These are phyloP conservation scores for Salix caprea DNA, from an alignment of 345 rosid genomes.

Conservation along the genomic window DNA sequence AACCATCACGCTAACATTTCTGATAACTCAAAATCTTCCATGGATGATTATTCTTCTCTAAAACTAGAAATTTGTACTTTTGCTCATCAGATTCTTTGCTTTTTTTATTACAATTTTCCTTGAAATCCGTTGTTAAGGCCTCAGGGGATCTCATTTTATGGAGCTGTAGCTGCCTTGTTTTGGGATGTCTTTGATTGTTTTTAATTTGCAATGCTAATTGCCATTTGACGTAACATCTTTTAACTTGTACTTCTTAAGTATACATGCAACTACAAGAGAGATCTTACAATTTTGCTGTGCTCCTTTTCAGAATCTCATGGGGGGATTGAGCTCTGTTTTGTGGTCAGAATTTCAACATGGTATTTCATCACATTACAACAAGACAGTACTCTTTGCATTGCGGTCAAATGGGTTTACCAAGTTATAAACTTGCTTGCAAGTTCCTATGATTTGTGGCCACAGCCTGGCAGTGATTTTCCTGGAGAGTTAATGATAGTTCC, in stretches of 20 bases:
- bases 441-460: background rate
- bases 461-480: background rate
- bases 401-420: background rate
- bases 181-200: background rate
- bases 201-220: background rate
- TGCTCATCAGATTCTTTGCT: background rate
- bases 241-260: background rate
- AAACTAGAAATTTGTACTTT: background rate
- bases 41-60: background rate
- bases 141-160: background rate
- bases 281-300: background rate
- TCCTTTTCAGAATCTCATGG: conserved; percentile 10
- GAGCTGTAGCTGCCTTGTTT: background rate
- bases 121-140: background rate
- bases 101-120: background rate
- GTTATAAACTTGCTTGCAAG: background rate
- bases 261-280: background rate
- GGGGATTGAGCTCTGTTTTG: background rate
- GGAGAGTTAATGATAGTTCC: background rate
- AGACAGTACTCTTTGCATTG: background rate
- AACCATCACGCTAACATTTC: background rate
- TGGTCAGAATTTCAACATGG: background rate
- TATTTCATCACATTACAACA: conserved; percentile 11
- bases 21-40: background rate
- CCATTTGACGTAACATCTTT: background rate